phyloP scores from a whole-genome alignment of 2,329 filamentous ascomycete species.

The Bipolaris victoriae region DNA sequence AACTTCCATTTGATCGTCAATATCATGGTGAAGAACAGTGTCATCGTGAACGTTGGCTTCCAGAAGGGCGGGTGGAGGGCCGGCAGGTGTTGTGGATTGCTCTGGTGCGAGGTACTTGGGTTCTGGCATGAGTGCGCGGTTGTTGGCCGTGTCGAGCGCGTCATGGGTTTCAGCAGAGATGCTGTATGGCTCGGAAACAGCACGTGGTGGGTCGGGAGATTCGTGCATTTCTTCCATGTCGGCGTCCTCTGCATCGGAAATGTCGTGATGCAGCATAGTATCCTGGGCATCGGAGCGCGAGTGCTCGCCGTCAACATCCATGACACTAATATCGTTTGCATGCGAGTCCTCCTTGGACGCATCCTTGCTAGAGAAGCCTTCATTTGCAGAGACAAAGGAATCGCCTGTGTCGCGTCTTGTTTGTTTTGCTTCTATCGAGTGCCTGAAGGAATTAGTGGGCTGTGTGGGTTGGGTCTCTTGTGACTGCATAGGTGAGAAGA shows the following conservation, averaged over 20 bases:
- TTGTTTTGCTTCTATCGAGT: constrained; percentile 31
- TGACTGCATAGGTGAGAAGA: constrained; percentile 42
- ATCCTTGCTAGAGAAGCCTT: constrained; percentile 47
- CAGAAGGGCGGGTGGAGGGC: constrained; percentile 28
- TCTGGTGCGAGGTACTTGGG: constrained; percentile 29
- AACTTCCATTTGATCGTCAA: constrained; percentile 50
- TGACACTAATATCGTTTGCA: constrained; percentile 30
- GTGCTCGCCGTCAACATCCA: constrained; percentile 42
- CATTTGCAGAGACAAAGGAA: constrained; percentile 58
- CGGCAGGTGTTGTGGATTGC: constrained; percentile 30
- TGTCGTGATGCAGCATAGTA: constrained; percentile 35
- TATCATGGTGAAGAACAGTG: constrained; percentile 39
- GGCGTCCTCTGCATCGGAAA: constrained; percentile 27
- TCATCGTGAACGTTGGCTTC: constrained; percentile 34
- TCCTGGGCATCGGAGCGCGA: constrained; percentile 31
- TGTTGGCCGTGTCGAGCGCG: constrained; percentile 36
- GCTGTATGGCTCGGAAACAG: constrained; percentile 40
- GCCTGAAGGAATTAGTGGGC: constrained; percentile 36
- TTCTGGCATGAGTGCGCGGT: constrained; percentile 28
- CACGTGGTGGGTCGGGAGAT: constrained; percentile 30
- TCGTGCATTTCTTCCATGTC: constrained; percentile 28
- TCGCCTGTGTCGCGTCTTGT: constrained; percentile 48
- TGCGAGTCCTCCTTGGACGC: constrained; percentile 36
- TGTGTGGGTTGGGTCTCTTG: constrained; percentile 45
- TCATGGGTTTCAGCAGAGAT: constrained; percentile 43